Conservation (phyloP, 306 rosid genomes). For the Ormosia emarginata region DNA sequence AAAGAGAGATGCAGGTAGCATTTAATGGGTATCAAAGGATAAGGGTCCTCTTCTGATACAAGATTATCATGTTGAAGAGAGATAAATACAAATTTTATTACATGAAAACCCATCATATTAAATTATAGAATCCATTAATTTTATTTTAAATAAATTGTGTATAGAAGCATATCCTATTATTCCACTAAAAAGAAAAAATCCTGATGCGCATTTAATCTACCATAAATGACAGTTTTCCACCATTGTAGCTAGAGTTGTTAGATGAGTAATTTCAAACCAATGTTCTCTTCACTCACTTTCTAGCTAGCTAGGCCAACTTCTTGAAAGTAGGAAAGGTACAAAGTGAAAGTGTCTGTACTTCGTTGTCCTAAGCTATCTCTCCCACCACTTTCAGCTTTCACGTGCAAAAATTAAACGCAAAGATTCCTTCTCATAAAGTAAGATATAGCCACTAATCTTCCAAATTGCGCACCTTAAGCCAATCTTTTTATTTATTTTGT, state of each 20-base stretch:
- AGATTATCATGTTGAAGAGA: too few relatives aligned
- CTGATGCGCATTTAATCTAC: background rate
- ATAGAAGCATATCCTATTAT: too few relatives aligned
- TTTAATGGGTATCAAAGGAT: too few relatives aligned
- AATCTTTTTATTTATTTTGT: background rate
- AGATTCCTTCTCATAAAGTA: background rate
- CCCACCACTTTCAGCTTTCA: background rate
- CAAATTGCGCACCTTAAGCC: background rate
- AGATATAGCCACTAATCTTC: background rate
- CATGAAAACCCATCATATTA: too few relatives aligned
- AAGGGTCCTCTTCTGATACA: too few relatives aligned
- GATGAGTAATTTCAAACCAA: background rate
- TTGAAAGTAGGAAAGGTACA: background rate
- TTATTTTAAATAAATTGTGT: too few relatives aligned
- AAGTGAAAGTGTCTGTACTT: background rate
- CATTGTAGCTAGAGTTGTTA: background rate
- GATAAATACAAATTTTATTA: too few relatives aligned
- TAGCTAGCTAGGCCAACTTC: background rate
- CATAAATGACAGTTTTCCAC: background rate
- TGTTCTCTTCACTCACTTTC: background rate
- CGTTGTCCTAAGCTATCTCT: background rate
- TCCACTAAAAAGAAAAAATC: too few relatives aligned
- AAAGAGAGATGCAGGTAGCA: too few relatives aligned
- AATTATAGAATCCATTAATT: too few relatives aligned
- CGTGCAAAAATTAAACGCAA: background rate